Evolutionary conservation across 1,284 basidiomycete species (phyloP).

Genomic region (Pseudozyma thailandica): DNA sequence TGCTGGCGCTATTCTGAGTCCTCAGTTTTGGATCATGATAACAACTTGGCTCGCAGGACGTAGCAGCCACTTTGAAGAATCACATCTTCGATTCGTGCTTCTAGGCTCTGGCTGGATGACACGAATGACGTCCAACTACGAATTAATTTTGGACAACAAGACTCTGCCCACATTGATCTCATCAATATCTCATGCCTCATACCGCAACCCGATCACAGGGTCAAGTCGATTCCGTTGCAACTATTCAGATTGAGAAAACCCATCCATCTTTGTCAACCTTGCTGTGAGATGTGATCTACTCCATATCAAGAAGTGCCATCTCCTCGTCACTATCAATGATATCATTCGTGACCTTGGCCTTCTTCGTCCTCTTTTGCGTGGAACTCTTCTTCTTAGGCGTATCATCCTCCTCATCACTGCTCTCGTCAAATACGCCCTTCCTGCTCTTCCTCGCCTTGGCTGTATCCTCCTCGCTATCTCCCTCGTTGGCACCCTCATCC

Average conservation of each 20-base stretch:
- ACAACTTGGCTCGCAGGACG: no score
- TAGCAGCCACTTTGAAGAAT: no score
- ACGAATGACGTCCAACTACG: no score
- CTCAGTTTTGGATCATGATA: no score
- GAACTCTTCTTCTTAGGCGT: constrained; percentile 12
- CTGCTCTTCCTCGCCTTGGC: constrained; percentile 22
- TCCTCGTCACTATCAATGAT: constrained; percentile 64
- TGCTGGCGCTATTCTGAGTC: no score
- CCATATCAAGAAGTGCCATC: constrained; percentile 51
- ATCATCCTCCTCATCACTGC: constrained; percentile 35
- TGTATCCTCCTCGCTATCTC: constrained; percentile 19
- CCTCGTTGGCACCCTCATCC: constrained; percentile 9
- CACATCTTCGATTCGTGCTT: no score
- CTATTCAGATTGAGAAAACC: background rate
- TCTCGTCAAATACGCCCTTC: constrained; percentile 37
- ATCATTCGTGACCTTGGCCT: constrained; percentile 48
- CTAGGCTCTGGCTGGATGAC: no score
- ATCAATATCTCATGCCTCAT: no score
- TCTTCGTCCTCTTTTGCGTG: constrained; percentile 35
- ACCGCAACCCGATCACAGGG: background rate
- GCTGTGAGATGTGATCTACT: constrained; percentile 10
- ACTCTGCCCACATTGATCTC: no score
- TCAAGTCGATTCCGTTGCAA: no score
- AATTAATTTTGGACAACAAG: no score
- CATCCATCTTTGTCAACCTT: no score